These are phyloP conservation scores for Syncephalis plumigaleata DNA, from an alignment of 371 early-diverging fungal genomes.

Conservation along the genomic window DNA sequence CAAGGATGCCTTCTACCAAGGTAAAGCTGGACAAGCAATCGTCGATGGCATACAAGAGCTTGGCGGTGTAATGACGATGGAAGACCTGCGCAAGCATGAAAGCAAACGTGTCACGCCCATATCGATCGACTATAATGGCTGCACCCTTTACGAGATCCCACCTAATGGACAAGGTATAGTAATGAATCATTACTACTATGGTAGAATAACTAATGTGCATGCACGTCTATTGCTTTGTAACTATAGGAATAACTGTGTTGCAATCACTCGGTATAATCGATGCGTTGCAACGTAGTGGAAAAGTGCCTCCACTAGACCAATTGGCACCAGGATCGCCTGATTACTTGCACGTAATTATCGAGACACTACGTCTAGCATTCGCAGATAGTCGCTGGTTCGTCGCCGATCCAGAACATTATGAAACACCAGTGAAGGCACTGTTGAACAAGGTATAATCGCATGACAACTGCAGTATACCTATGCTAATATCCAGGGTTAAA, in stretches of 20 bases:
- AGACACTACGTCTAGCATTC: slow-evolving; percentile 55
- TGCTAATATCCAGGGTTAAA: no score
- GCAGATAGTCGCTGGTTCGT: slow-evolving; percentile 50
- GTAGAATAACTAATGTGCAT: not conserved
- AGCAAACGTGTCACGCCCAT: slow-evolving; percentile 40
- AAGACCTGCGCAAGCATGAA: slow-evolving; percentile 49
- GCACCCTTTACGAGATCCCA: slow-evolving; percentile 53
- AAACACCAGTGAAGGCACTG: slow-evolving; percentile 25
- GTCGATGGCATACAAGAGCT: slow-evolving; percentile 30
- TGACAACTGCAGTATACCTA: no score
- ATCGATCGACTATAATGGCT: slow-evolving; percentile 38
- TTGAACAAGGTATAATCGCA: slow-evolving; percentile 32
- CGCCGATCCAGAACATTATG: slow-evolving; percentile 39
- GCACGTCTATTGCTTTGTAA: not conserved
- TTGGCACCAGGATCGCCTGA: slow-evolving; percentile 34
- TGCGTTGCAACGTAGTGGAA: slow-evolving; percentile 23
- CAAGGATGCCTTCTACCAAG: slow-evolving; percentile 57
- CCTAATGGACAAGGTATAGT: slow-evolving; percentile 57
- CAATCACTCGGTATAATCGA: slow-evolving; percentile 56
- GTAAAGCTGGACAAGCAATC: slow-evolving; percentile 54
- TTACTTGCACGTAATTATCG: slow-evolving; percentile 48
- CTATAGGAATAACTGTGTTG: slow-evolving; percentile 30
- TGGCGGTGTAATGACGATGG: slow-evolving; percentile 57
- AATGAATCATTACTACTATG: not conserved
- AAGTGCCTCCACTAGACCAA: slow-evolving; percentile 14